Conservation (phyloP, 352 stramenopile genomes). For the Pythium dissotocum region DNA sequence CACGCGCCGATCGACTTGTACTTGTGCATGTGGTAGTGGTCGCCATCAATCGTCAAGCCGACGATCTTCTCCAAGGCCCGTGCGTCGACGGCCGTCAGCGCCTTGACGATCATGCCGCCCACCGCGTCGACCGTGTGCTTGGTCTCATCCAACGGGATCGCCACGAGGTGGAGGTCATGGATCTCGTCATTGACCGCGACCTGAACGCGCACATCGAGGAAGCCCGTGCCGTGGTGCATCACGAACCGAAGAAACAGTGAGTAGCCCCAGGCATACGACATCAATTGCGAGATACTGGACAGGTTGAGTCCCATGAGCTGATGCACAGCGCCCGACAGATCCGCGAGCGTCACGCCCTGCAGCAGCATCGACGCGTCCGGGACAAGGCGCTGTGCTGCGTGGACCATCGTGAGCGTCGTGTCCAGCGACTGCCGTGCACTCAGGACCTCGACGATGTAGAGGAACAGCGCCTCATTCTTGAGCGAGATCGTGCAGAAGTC, state of each 20-base stretch:
- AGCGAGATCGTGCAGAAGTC: conserved; percentile 30
- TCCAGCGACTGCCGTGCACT: conserved; percentile 30
- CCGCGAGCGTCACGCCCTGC: conserved; percentile 11
- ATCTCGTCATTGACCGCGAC: conserved; percentile 44
- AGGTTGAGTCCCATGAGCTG: conserved; percentile 42
- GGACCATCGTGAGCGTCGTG: conserved; percentile 36
- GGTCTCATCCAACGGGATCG: conserved; percentile 36
- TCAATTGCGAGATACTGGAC: conserved; percentile 36
- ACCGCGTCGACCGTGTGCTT: conserved; percentile 39
- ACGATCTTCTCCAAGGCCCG: conserved; percentile 46
- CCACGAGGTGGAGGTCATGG: conserved; percentile 49
- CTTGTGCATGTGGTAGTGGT: conserved; percentile 45
- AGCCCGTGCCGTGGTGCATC: conserved; percentile 37
- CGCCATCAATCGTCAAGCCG: conserved; percentile 48
- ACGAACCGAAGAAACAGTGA: conserved; percentile 44
- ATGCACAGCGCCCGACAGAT: conserved; percentile 35
- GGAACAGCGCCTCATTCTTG: conserved; percentile 41
- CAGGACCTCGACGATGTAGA: conserved; percentile 37
- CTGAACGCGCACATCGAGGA: conserved; percentile 44
- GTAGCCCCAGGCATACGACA: conserved; percentile 43
- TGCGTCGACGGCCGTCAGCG: conserved; percentile 36
- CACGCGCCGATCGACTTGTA: conserved; percentile 33
- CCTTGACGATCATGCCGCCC: conserved; percentile 24
- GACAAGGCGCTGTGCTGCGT: conserved; percentile 36
- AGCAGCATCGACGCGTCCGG: conserved; percentile 25